Conservation (phyloP, 208 protist species). For the Wallacemonas sp. region DNA sequence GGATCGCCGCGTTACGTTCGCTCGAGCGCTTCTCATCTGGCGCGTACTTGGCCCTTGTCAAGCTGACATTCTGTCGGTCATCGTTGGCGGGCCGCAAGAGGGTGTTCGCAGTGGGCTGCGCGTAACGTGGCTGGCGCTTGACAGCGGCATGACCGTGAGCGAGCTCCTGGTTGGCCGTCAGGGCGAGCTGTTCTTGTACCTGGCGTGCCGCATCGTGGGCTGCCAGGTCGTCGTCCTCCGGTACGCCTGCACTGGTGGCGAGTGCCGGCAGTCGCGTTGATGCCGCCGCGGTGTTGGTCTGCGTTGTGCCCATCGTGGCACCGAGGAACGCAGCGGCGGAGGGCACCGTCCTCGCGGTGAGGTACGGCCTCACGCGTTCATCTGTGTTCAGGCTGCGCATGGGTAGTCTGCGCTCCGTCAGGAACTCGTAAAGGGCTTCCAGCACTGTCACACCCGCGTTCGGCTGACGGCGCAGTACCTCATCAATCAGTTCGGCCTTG, state of each 20-base stretch:
- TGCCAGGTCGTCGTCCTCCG: constrained; percentile 3
- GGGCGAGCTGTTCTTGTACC: constrained; percentile 28
- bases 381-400: constrained; percentile 23
- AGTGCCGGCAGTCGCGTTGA: not conserved
- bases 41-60: constrained; percentile 42
- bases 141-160: constrained; percentile 21
- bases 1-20: constrained; percentile 49
- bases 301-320: not conserved
- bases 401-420: constrained; percentile 41
- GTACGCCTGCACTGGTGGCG: not conserved
- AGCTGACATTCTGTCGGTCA: constrained; percentile 27
- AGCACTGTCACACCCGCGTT: constrained; percentile 58
- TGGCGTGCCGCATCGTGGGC: not conserved
- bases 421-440: constrained; percentile 81
- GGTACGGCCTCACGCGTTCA: not conserved
- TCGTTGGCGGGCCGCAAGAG: constrained; percentile 53
- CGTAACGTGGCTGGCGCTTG: constrained; percentile 49
- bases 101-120: constrained; percentile 50
- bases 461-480: constrained; percentile 50
- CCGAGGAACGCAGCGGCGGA: not conserved
- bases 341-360: not conserved
- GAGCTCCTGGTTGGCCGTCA: constrained; percentile 65
- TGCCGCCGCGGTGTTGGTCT: not conserved
- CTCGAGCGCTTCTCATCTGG: constrained; percentile 34
- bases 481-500: constrained; percentile 47